A percentile compares a stretch with the other conserved stretches of the same genome.
Evolutionary conservation across 345 rosid genomes (phyloP).

Genomic region (Limnanthes douglasii): DNA sequence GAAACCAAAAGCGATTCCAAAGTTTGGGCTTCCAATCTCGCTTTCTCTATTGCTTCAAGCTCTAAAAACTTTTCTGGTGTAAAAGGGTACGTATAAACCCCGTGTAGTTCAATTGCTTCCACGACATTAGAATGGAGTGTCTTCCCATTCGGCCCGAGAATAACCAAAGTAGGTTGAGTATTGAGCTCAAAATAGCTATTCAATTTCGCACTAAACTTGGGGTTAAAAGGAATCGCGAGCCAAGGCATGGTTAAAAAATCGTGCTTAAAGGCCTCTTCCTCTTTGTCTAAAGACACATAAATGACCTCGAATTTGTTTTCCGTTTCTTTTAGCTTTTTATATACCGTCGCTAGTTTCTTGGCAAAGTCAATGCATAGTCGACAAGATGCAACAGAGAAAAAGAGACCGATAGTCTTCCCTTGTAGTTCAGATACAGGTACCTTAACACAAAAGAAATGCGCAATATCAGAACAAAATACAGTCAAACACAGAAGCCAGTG

Average conservation of each 20-base stretch:
- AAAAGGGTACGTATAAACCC: conserved; percentile 52
- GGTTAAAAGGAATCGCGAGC: conserved; percentile 52
- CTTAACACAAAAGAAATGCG: conserved; percentile 19
- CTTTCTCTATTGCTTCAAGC: conserved; percentile 37
- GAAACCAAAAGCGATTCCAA: conserved; percentile 42
- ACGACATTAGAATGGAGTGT: conserved; percentile 37
- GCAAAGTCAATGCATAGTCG: conserved; percentile 24
- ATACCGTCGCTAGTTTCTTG: conserved; percentile 30
- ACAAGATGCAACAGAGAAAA: conserved; percentile 22
- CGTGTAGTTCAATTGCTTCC: conserved; percentile 47
- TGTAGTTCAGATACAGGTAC: conserved; percentile 44
- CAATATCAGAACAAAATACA: too few species aligned
- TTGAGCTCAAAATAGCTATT: conserved; percentile 36
- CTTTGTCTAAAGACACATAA: conserved; percentile 34
- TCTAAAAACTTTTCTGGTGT: conserved; percentile 43
- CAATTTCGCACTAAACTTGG: conserved; percentile 30
- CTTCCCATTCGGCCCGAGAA: conserved; percentile 63
- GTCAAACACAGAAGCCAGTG: too few species aligned
- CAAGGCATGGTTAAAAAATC: conserved; percentile 41
- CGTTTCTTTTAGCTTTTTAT: conserved; percentile 31
- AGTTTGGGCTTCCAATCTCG: conserved; percentile 36
- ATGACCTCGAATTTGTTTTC: conserved; percentile 54
- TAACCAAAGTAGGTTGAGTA: conserved; percentile 37
- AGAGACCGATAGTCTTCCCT: conserved; percentile 53
- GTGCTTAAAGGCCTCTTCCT: conserved; percentile 37